These are phyloP conservation scores for Brasilioporus rufonigricans DNA, from an alignment of 768 basidiomycete species.

Conservation along the genomic window DNA sequence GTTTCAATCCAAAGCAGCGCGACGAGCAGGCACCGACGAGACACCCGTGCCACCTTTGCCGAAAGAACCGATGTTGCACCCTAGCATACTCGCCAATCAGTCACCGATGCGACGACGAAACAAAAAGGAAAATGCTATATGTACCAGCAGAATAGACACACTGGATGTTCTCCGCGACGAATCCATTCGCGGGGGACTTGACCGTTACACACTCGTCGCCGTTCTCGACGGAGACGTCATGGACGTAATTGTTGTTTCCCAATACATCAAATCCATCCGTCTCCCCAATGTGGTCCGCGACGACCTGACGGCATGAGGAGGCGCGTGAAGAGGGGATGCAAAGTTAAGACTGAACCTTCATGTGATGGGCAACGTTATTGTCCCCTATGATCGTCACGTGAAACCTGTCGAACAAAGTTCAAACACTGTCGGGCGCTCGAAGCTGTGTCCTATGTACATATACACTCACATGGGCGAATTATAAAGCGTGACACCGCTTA, in stretches of 20 bases:
- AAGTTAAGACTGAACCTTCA: constrained; percentile 3
- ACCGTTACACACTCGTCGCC: constrained; percentile 35
- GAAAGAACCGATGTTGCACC: constrained; percentile 17
- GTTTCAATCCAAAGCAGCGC: background rate
- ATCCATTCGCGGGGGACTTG: constrained; percentile 30
- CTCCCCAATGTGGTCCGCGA: constrained; percentile 13
- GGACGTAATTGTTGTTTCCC: constrained; percentile 33
- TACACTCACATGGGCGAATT: constrained; percentile 10
- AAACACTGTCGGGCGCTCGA: background rate
- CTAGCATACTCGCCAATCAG: constrained; percentile 1
- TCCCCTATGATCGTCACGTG: constrained; percentile 9
- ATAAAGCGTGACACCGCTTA: constrained; percentile 15
- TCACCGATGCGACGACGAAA: background rate
- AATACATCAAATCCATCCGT: constrained; percentile 17
- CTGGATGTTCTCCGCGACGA: constrained; percentile 9
- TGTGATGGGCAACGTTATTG: constrained; percentile 9
- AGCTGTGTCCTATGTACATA: background rate
- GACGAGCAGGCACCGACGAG: background rate
- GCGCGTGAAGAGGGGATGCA: background rate
- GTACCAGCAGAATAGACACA: constrained; percentile 12
- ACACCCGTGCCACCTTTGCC: background rate
- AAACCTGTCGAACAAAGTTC: constrained; percentile 5
- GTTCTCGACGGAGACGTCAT: constrained; percentile 34
- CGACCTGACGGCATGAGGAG: constrained; percentile 3
- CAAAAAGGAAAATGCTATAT: background rate